Percentiles rank a stretch among this genome's conserved stretches.
Evolutionary conservation across 208 protist genomes (phyloP).

Genomic region (Leishmania aethiopica): DNA sequence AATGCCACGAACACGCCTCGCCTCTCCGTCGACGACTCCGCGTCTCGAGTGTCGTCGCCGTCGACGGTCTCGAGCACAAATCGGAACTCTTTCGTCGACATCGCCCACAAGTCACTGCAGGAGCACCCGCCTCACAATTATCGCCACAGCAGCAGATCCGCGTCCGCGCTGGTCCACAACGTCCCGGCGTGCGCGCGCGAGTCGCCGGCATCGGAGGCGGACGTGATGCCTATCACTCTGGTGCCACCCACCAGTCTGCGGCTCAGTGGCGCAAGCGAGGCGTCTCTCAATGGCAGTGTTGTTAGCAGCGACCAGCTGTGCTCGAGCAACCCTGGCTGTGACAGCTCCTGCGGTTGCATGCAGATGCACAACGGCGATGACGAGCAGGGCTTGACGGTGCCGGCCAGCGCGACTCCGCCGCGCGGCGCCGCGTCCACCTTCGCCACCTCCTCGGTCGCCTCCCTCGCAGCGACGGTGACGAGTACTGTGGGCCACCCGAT

Average conservation of each 20-base stretch:
- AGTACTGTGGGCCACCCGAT: slow-evolving; percentile 14
- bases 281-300: background rate
- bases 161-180: background rate
- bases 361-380: background rate
- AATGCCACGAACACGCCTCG: too few species aligned
- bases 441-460: slow-evolving; percentile 9
- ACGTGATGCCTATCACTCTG: slow-evolving; percentile 9
- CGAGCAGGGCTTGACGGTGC: background rate
- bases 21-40: background rate
- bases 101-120: background rate
- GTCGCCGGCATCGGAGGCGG: slow-evolving; percentile 4
- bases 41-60: background rate
- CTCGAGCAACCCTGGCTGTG: background rate
- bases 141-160: background rate
- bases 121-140: background rate
- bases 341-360: background rate
- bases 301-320: background rate
- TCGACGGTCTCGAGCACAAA: background rate
- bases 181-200: background rate
- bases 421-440: background rate
- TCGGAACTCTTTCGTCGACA: background rate
- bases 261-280: background rate
- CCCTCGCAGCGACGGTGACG: slow-evolving; percentile 8
- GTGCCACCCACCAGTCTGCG: slow-evolving; percentile 5
- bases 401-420: background rate